These are phyloP conservation scores for Suillus bovinus DNA, from an alignment of 768 basidiomycete species.

Conservation along the genomic window DNA sequence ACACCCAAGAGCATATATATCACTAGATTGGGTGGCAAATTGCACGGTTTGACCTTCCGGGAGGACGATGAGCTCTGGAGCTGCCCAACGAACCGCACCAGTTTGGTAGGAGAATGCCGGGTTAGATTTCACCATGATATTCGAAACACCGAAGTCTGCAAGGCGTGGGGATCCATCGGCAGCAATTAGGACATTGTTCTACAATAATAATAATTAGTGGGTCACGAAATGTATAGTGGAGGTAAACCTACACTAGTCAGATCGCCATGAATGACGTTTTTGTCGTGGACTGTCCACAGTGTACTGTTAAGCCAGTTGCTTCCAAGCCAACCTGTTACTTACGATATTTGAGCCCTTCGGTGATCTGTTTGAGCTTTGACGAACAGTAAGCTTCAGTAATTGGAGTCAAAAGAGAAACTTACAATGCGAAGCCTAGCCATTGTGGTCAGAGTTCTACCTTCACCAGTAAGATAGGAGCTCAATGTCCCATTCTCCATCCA, in stretches of 20 bases:
- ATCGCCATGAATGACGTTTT: constrained; percentile 8
- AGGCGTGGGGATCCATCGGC: constrained; percentile 39
- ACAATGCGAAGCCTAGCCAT: constrained; percentile 18
- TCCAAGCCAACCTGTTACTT: not conserved
- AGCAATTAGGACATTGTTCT: constrained; percentile 33
- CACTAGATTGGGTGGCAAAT: constrained; percentile 27
- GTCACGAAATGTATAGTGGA: no score
- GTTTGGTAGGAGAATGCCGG: constrained; percentile 27
- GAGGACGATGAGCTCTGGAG: constrained; percentile 34
- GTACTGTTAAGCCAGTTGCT: not conserved
- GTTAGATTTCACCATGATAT: constrained; percentile 25
- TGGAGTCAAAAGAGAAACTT: not conserved
- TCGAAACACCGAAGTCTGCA: constrained; percentile 47
- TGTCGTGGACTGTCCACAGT: constrained; percentile 7
- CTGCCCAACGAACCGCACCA: constrained; percentile 44
- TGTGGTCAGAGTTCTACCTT: constrained; percentile 4
- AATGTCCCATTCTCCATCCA: constrained; percentile 41
- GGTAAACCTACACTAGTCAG: constrained; percentile 8
- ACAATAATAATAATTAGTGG: not conserved
- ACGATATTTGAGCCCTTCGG: constrained; percentile 25
- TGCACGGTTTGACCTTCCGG: constrained; percentile 3
- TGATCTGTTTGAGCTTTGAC: constrained; percentile 24
- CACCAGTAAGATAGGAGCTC: constrained; percentile 27
- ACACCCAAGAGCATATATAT: constrained; percentile 48
- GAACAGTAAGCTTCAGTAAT: not conserved